Conservation (phyloP, 352 stramenopile species). For the Phytophthora pinifolia region DNA sequence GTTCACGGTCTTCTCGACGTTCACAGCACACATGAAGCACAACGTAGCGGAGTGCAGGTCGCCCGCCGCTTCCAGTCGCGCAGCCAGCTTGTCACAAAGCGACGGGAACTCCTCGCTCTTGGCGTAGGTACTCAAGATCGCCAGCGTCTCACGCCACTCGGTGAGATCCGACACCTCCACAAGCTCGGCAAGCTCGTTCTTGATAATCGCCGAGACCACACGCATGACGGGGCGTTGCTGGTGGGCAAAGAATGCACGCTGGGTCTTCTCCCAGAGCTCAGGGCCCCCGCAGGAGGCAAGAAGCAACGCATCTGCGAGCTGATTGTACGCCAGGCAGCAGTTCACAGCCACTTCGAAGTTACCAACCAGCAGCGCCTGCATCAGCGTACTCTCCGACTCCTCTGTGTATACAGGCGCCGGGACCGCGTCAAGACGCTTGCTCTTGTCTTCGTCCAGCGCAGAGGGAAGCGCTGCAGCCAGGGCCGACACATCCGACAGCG, state of each 20-base stretch:
- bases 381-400: conserved; percentile 92
- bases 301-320: conserved; percentile 96
- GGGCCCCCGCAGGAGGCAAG: conserved; percentile 92
- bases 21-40: conserved; percentile 97
- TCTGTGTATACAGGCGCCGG: conserved; percentile 80
- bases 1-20: conserved; percentile 85
- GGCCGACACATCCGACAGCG: conserved; percentile 51
- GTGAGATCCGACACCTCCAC: conserved; percentile 89
- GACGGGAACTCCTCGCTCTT: conserved; percentile 96
- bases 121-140: conserved; percentile 97
- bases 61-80: conserved; percentile 88
- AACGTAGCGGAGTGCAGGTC: conserved; percentile 92
- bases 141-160: conserved; percentile 97
- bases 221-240: conserved; percentile 93
- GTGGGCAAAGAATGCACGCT: conserved; percentile 94
- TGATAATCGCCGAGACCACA: conserved; percentile 96
- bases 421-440: conserved; percentile 67
- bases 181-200: conserved; percentile 88
- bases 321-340: conserved; percentile 94
- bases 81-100: conserved; percentile 94
- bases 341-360: conserved; percentile 99
- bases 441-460: conserved; percentile 63
- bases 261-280: conserved; percentile 96
- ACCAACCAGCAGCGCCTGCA: conserved; percentile 95
- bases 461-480: conserved; percentile 48